phyloP scores from a whole-genome alignment of 1,139 yeast species.

The Casaregolazyma lundiana region DNA sequence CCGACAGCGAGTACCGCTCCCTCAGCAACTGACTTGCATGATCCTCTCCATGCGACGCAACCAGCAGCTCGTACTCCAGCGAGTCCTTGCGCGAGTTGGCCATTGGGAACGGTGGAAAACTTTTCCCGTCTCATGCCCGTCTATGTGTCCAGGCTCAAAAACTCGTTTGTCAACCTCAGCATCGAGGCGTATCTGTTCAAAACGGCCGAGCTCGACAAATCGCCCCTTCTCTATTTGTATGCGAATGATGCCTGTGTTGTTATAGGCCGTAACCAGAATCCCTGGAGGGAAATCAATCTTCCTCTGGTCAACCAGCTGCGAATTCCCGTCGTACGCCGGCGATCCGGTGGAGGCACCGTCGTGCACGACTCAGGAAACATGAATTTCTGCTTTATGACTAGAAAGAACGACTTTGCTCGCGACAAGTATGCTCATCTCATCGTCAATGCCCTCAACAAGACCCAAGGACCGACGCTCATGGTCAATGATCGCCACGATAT shows the following conservation, averaged over 20 bases:
- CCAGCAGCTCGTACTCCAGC: slow-evolving; percentile 51
- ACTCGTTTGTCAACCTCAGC: slow-evolving; percentile 77
- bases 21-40: slow-evolving; percentile 48
- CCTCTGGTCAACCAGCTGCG: slow-evolving; percentile 48
- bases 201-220: slow-evolving; percentile 45
- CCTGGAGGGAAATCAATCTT: slow-evolving; percentile 81
- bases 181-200: slow-evolving; percentile 75
- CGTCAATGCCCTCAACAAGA: slow-evolving; percentile 45
- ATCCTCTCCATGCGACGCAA: slow-evolving; percentile 43
- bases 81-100: slow-evolving; percentile 6
- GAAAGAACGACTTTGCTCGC: slow-evolving; percentile 63
- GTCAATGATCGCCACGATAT: slow-evolving; percentile 81
- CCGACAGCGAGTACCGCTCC: slow-evolving; percentile 51
- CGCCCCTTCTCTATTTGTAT: slow-evolving; percentile 59
- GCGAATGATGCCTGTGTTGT: slow-evolving; percentile 82
- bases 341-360: slow-evolving; percentile 96
- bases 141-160: slow-evolving; percentile 45
- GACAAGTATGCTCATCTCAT: slow-evolving; percentile 55
- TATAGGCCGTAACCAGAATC: slow-evolving; percentile 93
- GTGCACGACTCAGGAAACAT: slow-evolving; percentile 93
- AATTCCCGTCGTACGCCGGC: slow-evolving; percentile 71
- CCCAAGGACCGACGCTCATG: slow-evolving; percentile 24
- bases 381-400: slow-evolving; percentile 77
- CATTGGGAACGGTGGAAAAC: not conserved
- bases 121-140: slow-evolving; percentile 16